Percentiles rank a stretch among this genome's conserved stretches.
Conservation (phyloP, 1,284 basidiomycete genomes). For the Stygiomarasmius scandens region DNA sequence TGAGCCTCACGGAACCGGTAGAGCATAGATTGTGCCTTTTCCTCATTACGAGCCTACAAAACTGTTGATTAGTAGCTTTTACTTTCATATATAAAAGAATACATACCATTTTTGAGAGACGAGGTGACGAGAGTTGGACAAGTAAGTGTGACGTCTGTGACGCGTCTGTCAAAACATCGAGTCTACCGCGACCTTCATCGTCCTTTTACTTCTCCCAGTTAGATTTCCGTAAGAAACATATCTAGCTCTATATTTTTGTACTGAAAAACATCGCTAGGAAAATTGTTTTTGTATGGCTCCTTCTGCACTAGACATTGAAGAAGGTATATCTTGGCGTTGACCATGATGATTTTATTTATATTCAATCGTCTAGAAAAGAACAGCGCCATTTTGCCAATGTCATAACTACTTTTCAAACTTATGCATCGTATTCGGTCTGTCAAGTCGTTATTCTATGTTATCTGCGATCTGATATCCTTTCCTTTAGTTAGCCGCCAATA, state of each 20-base stretch:
- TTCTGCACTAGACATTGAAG: constrained; percentile 40
- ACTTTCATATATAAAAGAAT: background rate
- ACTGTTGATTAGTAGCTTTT: background rate
- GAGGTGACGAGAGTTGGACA: too few species aligned
- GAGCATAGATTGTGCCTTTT: constrained; percentile 98
- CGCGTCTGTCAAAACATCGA: background rate
- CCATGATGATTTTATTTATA: constrained; percentile 3
- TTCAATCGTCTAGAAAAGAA: constrained; percentile 39
- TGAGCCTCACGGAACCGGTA: constrained; percentile 98
- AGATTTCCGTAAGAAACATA: too few species aligned
- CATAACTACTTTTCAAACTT: constrained; percentile 66
- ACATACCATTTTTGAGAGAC: background rate
- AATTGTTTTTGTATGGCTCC: constrained; percentile 22
- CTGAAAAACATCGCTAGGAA: too few species aligned
- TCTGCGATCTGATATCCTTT: constrained; percentile 12
- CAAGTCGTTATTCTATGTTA: background rate
- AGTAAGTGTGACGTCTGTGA: too few species aligned
- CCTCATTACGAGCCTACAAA: constrained; percentile 89
- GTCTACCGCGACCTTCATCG: background rate
- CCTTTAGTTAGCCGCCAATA: constrained; percentile 70
- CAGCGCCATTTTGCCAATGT: constrained; percentile 69
- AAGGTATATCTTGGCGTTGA: constrained; percentile 33
- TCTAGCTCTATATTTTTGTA: too few species aligned
- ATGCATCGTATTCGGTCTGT: constrained; percentile 63
- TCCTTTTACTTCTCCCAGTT: too few species aligned